Conservation (phyloP, 2,329 filamentous ascomycete species). For the Alternaria infectoria region DNA sequence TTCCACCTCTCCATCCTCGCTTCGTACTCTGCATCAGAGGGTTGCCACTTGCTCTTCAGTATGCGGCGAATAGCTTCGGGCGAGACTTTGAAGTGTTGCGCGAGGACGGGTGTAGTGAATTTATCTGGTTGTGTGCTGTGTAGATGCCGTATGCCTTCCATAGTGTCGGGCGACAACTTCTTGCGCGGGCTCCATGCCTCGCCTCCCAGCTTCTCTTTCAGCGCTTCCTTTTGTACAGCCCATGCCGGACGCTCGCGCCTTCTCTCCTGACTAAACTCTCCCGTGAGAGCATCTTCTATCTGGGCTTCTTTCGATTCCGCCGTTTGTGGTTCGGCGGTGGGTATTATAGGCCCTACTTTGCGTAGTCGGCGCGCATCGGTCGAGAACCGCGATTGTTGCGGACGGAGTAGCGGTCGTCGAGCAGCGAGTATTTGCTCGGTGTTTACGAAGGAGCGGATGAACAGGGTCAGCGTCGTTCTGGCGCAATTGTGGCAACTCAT, state of each 20-base stretch:
- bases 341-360: background rate
- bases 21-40: conserved; percentile 57
- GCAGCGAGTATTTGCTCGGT: conserved; percentile 1
- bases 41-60: conserved; percentile 77
- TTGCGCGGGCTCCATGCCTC: conserved; percentile 82
- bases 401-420: conserved; percentile 5
- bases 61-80: conserved; percentile 88
- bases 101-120: conserved; percentile 76
- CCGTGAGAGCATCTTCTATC: conserved; percentile 28
- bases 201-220: conserved; percentile 79
- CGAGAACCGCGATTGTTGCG: conserved; percentile 21
- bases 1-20: conserved; percentile 55
- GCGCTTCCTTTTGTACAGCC: conserved; percentile 75
- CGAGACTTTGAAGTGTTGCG: conserved; percentile 82
- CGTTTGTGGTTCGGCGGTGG: background rate
- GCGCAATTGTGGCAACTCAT: conserved; percentile 42
- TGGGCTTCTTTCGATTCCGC: conserved; percentile 6
- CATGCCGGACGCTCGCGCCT: conserved; percentile 60
- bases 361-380: conserved; percentile 13
- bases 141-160: conserved; percentile 86
- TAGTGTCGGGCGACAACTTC: conserved; percentile 86
- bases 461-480: conserved; percentile 27
- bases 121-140: conserved; percentile 76
- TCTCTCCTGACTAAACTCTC: conserved; percentile 39
- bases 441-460: conserved; percentile 25